Conservation (phyloP, 139 green algal genomes). For the Chlamydomonas sp. region DNA sequence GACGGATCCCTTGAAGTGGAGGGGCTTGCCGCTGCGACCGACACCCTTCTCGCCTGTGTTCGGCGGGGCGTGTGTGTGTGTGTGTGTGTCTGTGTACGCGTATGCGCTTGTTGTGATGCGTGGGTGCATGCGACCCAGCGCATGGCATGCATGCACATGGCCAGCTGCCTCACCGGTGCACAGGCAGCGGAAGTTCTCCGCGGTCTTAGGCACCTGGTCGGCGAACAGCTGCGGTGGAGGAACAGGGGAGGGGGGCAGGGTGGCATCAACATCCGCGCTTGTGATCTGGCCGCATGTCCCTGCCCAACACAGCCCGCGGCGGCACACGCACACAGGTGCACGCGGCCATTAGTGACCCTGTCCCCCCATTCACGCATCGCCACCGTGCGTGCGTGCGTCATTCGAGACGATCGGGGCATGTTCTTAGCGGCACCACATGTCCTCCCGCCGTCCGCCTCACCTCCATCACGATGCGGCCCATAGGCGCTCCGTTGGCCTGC, state of each 20-base stretch:
- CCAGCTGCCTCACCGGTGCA: conserved; percentile 62
- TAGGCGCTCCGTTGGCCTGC: conserved; percentile 40
- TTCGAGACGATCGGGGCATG: conserved; percentile 1
- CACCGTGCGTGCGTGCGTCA: background rate
- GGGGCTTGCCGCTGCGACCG: conserved; percentile 68
- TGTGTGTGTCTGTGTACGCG: no score
- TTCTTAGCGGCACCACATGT: background rate
- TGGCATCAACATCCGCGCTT: background rate
- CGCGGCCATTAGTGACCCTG: no score
- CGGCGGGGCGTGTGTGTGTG: background rate
- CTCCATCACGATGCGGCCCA: conserved; percentile 80
- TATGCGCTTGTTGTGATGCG: no score
- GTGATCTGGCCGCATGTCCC: background rate
- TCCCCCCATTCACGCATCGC: no score
- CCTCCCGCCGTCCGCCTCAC: conserved; percentile 20
- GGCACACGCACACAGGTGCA: background rate
- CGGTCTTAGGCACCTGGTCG: conserved; percentile 66
- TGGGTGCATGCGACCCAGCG: no score
- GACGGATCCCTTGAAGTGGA: conserved; percentile 64
- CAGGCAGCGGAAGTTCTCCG: conserved; percentile 87
- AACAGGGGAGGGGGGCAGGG: background rate
- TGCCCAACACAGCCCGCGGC: background rate
- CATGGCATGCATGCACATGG: no score
- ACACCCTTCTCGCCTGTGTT: conserved; percentile 72
- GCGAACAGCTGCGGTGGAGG: conserved; percentile 29